Base-by-base conservation (phyloP, 345 rosid species). In the Citrus medica region DNA sequence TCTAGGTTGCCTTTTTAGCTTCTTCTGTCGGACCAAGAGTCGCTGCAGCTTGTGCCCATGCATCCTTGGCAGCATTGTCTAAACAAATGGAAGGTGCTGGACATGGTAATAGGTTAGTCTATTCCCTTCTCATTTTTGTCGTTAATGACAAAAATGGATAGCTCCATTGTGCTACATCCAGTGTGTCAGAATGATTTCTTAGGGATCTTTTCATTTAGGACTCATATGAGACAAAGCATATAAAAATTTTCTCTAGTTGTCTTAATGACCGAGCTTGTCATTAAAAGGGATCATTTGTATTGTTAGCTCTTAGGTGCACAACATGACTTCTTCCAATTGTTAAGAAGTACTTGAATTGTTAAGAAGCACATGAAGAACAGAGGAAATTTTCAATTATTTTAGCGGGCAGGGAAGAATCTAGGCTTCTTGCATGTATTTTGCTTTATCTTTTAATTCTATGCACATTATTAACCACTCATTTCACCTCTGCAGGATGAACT, bases 41-140 rank as follows among this genome's bases (percentile, higher is more conserved):
- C 84, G 98, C 99, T 74, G 98, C 99, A 16, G 97, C 97, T 66
- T 92, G 98, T 90, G 98, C 99, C 51, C 98, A 96, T 85, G 95
- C 98, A 82, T 90, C 99, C 70, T 89, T 96, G 78, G 90, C 90
- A 38, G 88, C 88, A 78, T 82, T 96, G 83, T 89, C 94, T 12
- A 90, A 86, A 75, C 97, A 91, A 30, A 37, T 38, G 58, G 89
- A 86, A 71, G 86, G 83, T 71, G 27, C 81, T 1, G 85, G 62
- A 62, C 85, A 66, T 48, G 79, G 78, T 81, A 83, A 86, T 56
- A 92, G 93, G 99, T 95, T 67, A 77, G 91, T 89, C 65, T 65
- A 37, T 60, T 38, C 82, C 37, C 69, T 42, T 76, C 25, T 30
- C 30, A 28, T 77, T 25, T 48, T 70, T 63, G 63, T 38, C 58